Conservation (phyloP, 257 asterid species). For the Jacaranda copaia region DNA sequence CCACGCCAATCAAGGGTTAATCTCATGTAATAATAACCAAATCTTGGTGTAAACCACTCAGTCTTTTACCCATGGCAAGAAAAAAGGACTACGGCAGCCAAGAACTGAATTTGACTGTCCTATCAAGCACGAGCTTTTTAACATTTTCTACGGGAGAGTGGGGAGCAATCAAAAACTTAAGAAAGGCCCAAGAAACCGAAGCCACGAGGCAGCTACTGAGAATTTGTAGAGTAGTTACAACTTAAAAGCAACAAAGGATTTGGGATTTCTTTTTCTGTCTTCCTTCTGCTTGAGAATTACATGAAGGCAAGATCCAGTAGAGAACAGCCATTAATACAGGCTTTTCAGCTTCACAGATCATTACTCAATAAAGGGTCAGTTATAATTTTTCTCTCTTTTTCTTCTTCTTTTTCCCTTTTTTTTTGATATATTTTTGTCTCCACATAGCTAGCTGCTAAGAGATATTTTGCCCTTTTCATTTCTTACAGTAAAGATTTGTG, state of each 20-base stretch:
- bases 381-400: constrained; percentile 25
- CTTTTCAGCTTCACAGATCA: constrained; percentile 37
- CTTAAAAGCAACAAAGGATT: constrained; percentile 31
- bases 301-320: constrained; percentile 33
- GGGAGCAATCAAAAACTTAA: constrained; percentile 40
- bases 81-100: background rate
- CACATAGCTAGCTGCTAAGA: constrained; percentile 14
- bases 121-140: too few relatives aligned
- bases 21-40: background rate
- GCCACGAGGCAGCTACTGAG: constrained; percentile 31
- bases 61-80: background rate
- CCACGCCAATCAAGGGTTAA: background rate
- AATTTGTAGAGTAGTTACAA: background rate
- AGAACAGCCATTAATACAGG: constrained; percentile 36
- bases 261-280: background rate
- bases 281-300: constrained; percentile 17
- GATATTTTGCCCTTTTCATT: constrained; percentile 17
- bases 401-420: background rate
- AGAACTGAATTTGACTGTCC: too few relatives aligned
- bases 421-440: too few relatives aligned
- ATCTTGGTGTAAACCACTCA: constrained; percentile 16
- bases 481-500: constrained; percentile 20
- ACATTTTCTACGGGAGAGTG: background rate
- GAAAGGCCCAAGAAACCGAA: constrained; percentile 13
- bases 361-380: constrained; percentile 44